Evolutionary conservation across 371 early-diverging fungal genomes (phyloP), one percentile per base, ranked within the genome.

Genomic region (Mucor sp.): DNA sequence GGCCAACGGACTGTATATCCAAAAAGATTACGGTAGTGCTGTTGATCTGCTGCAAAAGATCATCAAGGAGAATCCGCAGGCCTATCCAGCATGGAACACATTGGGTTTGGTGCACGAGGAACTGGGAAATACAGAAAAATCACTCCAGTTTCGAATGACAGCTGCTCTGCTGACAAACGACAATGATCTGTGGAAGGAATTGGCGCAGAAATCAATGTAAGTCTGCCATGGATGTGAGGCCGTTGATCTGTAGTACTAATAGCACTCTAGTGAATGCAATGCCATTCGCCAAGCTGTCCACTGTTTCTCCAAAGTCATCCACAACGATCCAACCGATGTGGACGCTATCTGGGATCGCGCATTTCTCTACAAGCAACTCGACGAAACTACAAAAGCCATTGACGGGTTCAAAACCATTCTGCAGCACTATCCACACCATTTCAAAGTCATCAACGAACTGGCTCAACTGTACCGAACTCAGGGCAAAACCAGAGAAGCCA

Each of bases 31-130:
- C 70, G 81, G 79, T 33, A 70, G 81, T 44, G 95, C 96, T 0
- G 85, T 93, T 37, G 79, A 85, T 28, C 62, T 86, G 9, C 82
- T 92, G 14, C 91, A 93, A 67, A 89, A 92, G 47, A 85, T 93
- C 32, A 92, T 97, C 53, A 87, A 88, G 60, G 74, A 84, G 6
- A 82, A 90, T 33, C 89, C 91, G 6, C 88, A 86, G 50, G 89
- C 90, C 0, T 84, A 87, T 62, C 83, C 88, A 19, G 94, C 95
- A 23, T 97, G 96, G 96, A 85, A 86, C 58, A 91, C 92, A 6
- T 86, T 98, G 67, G 99, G 94, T 41, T 77, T 95, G 53, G 89
- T 97, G 25, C 94, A 96, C 69, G 96, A 97, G 68, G 97, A 97
- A 68, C 69, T 91, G 50, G 94, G 94, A 9, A 90, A 94, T 44